Conservation (phyloP, 78 protist species). For the Dictyostelium brefeldianum region DNA sequence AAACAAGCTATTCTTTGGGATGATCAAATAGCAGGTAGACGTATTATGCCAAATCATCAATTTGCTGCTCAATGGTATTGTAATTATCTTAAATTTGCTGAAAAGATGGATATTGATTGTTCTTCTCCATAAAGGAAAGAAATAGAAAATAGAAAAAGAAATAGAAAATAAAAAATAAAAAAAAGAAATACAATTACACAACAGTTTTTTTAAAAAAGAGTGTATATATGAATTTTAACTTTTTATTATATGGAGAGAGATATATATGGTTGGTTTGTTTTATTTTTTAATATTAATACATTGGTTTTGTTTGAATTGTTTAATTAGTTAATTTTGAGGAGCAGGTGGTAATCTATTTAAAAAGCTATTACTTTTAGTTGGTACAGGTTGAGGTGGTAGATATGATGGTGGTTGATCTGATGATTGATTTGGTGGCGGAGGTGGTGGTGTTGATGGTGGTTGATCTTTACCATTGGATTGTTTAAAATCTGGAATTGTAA, state of each 20-base stretch:
- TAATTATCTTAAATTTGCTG: conserved; percentile 16
- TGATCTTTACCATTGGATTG: background rate
- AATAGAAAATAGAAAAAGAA: background rate
- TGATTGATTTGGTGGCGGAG: background rate
- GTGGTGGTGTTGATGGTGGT: background rate
- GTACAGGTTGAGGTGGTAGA: background rate
- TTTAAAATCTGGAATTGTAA: background rate
- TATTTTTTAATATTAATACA: background rate
- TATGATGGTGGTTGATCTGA: background rate
- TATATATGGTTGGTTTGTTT: background rate
- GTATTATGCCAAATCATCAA: conserved; percentile 52
- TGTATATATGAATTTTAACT: background rate
- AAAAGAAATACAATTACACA: background rate
- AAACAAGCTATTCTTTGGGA: conserved; percentile 51
- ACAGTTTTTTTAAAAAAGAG: background rate
- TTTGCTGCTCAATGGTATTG: conserved; percentile 76
- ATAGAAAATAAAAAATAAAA: background rate
- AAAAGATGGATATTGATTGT: conserved; percentile 30
- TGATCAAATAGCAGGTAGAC: conserved; percentile 36
- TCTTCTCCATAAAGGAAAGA: background rate
- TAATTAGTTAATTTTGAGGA: background rate
- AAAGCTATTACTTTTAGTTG: background rate
- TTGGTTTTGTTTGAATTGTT: background rate
- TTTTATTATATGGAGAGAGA: background rate
- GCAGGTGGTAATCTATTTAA: background rate